Evolutionary conservation across 1,139 yeast genomes (phyloP).

Genomic region (Pneumocystis wakefieldiae): DNA sequence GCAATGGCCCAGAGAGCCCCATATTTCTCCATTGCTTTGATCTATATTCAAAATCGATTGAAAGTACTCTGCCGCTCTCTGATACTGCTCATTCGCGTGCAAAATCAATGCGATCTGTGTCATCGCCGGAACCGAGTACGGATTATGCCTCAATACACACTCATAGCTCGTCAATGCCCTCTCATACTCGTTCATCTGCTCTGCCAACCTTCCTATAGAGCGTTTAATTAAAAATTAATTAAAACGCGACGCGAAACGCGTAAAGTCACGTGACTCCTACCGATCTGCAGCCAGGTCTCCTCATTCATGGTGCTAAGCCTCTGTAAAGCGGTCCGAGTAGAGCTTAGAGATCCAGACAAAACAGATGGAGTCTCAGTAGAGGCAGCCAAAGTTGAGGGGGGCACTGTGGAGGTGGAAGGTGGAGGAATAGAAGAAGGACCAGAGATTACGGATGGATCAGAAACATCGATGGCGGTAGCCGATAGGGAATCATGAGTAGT

Average conservation of each 20-base stretch:
- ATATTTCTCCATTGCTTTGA: slow-evolving; percentile 86
- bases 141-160: slow-evolving; percentile 74
- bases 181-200: slow-evolving; percentile 74
- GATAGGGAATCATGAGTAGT: too few species aligned
- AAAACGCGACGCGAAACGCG: not conserved
- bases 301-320: slow-evolving; percentile 43
- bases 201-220: slow-evolving; percentile 59
- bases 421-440: too few species aligned
- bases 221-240: not conserved
- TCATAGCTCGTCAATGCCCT: slow-evolving; percentile 82
- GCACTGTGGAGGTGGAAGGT: not conserved
- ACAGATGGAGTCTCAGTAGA: not conserved
- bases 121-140: slow-evolving; percentile 70
- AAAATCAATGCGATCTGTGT: slow-evolving; percentile 78
- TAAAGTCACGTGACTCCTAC: slow-evolving; percentile 3
- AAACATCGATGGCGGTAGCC: too few species aligned
- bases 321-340: slow-evolving; percentile 12
- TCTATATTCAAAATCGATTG: slow-evolving; percentile 70
- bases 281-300: slow-evolving; percentile 82
- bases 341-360: too few species aligned
- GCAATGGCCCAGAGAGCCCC: slow-evolving; percentile 96
- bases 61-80: slow-evolving; percentile 80
- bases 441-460: too few species aligned
- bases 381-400: slow-evolving; percentile 4
- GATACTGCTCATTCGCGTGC: slow-evolving; percentile 76